Base-by-base conservation (phyloP, 140 eudicot genomes). In the Ambrosia hybrid region DNA sequence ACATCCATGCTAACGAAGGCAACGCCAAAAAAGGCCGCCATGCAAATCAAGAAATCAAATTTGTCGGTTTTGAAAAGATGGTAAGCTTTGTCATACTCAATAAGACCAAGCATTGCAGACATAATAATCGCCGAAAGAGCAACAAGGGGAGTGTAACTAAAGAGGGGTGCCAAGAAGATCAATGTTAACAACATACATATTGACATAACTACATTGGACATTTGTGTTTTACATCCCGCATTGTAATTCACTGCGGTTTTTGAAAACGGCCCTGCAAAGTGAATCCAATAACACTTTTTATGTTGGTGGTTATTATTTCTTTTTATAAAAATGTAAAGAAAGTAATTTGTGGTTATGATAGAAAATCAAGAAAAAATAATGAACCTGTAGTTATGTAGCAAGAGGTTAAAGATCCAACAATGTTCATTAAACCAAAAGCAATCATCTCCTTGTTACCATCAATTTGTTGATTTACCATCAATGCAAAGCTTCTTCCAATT, bases 391-490 rank as follows among this genome's bases (percentile, higher is more conserved):
- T 92, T 73, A 89, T 74, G 80, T 92, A 92, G 86, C 98, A 92
- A 7, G 96, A 89, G 68, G 96, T 92, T 26, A 83, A 60, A 37
- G 98, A 92, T 82, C 98, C 98, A 68, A 89, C 74, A 14, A 92
- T 89, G 86, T 92, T 92, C 98, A 92, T 92, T 65, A 92, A 84
- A 5, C 98, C 98, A 65, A 83, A 92, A 57, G 98, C 98, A 59
- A 89, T 76, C 95, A 92, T 92, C 78, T 92, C 98, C 53, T 92
- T 92, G 81, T 92, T 92, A 4, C 98, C 98, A 75, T 92, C 98
- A 71, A 85, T 55, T 64, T 80, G 91, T 70, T 89, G 82, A 75
- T 92, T 87, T 49, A 84, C 78, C 67, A 77, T 64, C 17, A 92
- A 77, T 2, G 96, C 98, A 70, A 92, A 92, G 72, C 95, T 92